A percentile compares a stretch with the other conserved stretches of the same genome.
Conservation (phyloP, 2,329 filamentous ascomycete species). For the Blastomyces gilchristii region DNA sequence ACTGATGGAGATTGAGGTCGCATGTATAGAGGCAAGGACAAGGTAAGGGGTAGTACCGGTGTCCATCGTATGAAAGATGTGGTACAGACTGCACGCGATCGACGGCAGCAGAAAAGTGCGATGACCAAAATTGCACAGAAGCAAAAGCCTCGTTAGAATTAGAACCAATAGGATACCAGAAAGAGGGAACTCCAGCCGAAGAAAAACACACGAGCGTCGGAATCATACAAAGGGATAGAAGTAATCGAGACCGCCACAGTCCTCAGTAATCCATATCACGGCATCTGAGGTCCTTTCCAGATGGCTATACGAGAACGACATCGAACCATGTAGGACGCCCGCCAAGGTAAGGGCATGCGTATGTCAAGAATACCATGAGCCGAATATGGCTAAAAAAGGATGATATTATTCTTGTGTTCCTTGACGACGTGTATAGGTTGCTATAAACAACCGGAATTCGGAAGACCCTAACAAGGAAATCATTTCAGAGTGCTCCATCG, state of each 20-base stretch:
- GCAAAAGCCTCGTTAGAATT: background rate
- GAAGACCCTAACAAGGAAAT: background rate
- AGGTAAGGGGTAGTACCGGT: background rate
- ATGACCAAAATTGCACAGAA: background rate
- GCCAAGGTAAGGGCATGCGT: background rate
- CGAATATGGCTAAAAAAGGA: background rate
- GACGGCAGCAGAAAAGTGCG: background rate
- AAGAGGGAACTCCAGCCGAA: background rate
- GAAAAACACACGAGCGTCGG: background rate
- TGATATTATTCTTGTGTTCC: background rate
- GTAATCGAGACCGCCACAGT: background rate
- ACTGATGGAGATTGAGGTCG: background rate
- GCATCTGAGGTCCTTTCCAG: background rate
- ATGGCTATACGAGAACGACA: background rate
- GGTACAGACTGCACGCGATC: background rate
- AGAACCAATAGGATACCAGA: background rate
- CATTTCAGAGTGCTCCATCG: background rate
- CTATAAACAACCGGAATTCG: background rate
- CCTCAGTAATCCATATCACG: background rate
- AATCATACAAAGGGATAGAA: background rate
- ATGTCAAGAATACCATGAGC: slow-evolving; percentile 3
- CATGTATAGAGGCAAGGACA: background rate
- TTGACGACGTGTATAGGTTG: background rate
- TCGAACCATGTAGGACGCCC: background rate
- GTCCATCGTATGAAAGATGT: background rate